Conservation (phyloP, 1,139 yeast genomes). For the Hansenula sp. region DNA sequence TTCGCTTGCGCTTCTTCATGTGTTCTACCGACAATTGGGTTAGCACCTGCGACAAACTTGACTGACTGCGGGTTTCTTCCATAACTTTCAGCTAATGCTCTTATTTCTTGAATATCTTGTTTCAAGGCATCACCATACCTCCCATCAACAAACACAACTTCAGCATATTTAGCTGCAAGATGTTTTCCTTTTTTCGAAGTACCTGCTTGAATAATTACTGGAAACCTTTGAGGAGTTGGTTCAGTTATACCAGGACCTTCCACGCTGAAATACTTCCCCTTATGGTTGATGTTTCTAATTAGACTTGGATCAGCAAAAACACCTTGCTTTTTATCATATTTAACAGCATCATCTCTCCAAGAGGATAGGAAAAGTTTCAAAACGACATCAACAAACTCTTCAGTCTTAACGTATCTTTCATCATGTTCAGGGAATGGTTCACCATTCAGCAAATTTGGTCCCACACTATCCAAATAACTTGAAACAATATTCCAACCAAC, state of each 20-base stretch:
- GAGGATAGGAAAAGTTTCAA: constrained; percentile 34
- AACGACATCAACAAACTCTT: constrained; percentile 36
- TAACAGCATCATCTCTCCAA: constrained; percentile 41
- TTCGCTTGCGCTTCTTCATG: constrained; percentile 27
- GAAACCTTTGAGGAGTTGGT: constrained; percentile 39
- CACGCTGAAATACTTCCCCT: constrained; percentile 34
- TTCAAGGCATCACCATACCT: constrained; percentile 25
- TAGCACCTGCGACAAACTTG: constrained; percentile 22
- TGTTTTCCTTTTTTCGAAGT: constrained; percentile 37
- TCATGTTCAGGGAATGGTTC: constrained; percentile 34
- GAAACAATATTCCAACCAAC: constrained; percentile 41
- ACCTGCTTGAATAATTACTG: constrained; percentile 42
- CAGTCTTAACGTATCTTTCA: constrained; percentile 34
- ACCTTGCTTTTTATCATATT: constrained; percentile 27
- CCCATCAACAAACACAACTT: constrained; percentile 33
- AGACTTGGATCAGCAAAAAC: constrained; percentile 33
- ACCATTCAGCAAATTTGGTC: constrained; percentile 30
- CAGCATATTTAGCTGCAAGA: constrained; percentile 41
- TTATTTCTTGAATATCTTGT: constrained; percentile 11
- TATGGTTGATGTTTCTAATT: constrained; percentile 33
- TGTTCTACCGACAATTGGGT: constrained; percentile 25
- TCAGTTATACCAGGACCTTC: constrained; percentile 37
- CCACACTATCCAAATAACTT: constrained; percentile 31
- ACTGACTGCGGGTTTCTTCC: constrained; percentile 22
- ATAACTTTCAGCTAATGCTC: background rate